These are phyloP conservation scores for Fusarium phyllophilum DNA, from an alignment of 2,329 filamentous ascomycete species.

Conservation along the genomic window DNA sequence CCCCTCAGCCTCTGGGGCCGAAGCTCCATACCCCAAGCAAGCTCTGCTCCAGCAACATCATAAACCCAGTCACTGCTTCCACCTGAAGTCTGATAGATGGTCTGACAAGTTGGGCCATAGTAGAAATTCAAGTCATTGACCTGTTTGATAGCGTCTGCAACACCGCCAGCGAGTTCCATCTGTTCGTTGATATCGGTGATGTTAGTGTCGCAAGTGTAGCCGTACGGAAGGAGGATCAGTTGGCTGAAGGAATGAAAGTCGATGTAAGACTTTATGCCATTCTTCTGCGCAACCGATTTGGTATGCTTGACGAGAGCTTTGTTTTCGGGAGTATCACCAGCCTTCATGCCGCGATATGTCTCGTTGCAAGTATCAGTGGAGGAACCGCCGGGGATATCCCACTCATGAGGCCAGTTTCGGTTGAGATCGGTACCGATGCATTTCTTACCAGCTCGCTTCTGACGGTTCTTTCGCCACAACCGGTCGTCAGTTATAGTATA, in stretches of 20 bases:
- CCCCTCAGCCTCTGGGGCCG: conserved; percentile 45
- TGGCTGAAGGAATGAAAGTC: conserved; percentile 74
- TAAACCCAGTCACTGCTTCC: conserved; percentile 58
- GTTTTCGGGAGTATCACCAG: conserved; percentile 62
- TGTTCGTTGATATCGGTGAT: conserved; percentile 60
- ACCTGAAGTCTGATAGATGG: conserved; percentile 67
- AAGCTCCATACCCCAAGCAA: conserved; percentile 55
- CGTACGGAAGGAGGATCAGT: conserved; percentile 66
- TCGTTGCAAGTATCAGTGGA: conserved; percentile 63
- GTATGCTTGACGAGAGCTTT: conserved; percentile 54
- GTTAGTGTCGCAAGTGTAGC: conserved; percentile 64
- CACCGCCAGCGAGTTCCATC: conserved; percentile 58
- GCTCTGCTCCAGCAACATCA: conserved; percentile 55
- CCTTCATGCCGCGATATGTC: conserved; percentile 56
- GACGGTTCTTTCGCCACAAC: conserved; percentile 71
- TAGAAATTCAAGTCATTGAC: conserved; percentile 53
- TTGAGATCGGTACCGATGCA: conserved; percentile 68
- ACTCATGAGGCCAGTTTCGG: conserved; percentile 68
- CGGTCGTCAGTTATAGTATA: conserved; percentile 57
- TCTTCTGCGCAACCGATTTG: conserved; percentile 48
- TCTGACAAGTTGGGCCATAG: conserved; percentile 66
- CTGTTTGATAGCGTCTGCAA: conserved; percentile 60
- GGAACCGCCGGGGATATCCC: conserved; percentile 60
- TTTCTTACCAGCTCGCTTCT: conserved; percentile 50
- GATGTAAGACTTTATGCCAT: conserved; percentile 68